Conservation (phyloP, 2,329 filamentous ascomycete genomes). For the Truncatella angustata region DNA sequence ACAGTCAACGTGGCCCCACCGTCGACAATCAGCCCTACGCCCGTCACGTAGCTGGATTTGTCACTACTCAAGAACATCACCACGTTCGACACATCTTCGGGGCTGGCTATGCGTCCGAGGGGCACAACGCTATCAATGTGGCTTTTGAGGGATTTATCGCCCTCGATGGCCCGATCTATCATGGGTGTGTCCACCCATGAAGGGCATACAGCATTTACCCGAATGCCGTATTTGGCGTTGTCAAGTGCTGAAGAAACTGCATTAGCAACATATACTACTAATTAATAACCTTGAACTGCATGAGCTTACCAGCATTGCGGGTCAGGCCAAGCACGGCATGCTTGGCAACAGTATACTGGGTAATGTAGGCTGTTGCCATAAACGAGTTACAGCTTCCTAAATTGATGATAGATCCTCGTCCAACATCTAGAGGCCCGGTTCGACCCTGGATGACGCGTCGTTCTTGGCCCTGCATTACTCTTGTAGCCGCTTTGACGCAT, state of each 20-base stretch:
- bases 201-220: background rate
- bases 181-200: background rate
- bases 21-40: background rate
- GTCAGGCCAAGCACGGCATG: background rate
- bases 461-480: background rate
- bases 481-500: background rate
- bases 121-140: background rate
- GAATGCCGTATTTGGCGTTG: background rate
- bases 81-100: background rate
- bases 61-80: background rate
- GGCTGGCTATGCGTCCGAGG: background rate
- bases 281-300: too few species aligned
- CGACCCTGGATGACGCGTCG: background rate
- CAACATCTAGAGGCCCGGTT: background rate
- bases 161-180: background rate
- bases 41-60: background rate
- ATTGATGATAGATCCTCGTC: background rate
- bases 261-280: too few species aligned
- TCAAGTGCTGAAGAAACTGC: background rate
- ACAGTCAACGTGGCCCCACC: background rate
- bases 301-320: background rate
- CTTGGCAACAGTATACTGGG: background rate
- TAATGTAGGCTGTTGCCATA: background rate
- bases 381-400: background rate
- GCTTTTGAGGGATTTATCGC: too few species aligned